These are phyloP conservation scores for Bipolaris sorokiniana DNA, from an alignment of 2,329 filamentous ascomycete genomes.

Conservation along the genomic window DNA sequence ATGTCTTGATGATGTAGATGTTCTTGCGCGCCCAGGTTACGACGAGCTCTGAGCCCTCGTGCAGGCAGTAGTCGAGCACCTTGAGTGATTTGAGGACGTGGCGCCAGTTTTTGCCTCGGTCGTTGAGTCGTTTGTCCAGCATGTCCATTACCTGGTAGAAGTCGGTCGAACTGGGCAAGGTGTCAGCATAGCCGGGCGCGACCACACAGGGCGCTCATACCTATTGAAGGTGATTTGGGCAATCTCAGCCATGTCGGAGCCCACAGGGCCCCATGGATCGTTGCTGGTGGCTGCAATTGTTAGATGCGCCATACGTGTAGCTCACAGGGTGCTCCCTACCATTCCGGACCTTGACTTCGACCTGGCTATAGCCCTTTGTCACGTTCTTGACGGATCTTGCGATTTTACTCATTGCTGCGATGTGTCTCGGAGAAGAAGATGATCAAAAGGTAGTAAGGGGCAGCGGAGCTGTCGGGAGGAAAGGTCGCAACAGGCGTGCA, in stretches of 20 bases:
- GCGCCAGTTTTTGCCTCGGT: constrained; percentile 99
- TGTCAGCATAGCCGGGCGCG: constrained; percentile 33
- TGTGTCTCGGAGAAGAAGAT: not conserved
- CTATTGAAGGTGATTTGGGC: constrained; percentile 97
- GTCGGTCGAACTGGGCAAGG: constrained; percentile 75
- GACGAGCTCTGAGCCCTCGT: constrained; percentile 94
- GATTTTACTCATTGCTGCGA: constrained; percentile 84
- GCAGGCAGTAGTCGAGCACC: constrained; percentile 95
- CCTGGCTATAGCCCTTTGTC: constrained; percentile 95
- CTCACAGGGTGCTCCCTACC: constrained; percentile 20
- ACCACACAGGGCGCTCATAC: constrained; percentile 61
- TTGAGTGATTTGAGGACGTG: constrained; percentile 98
- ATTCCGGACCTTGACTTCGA: constrained; percentile 87
- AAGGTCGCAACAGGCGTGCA: constrained; percentile 16
- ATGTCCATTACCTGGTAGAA: constrained; percentile 99
- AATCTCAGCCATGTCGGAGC: constrained; percentile 98
- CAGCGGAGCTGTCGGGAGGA: constrained; percentile 12
- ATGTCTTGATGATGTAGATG: constrained; percentile 97
- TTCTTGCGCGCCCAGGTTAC: constrained; percentile 99
- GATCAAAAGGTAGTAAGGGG: constrained; percentile 1
- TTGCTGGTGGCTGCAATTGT: constrained; percentile 84
- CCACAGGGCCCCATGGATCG: constrained; percentile 96
- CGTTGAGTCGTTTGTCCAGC: constrained; percentile 97
- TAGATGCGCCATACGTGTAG: constrained; percentile 18
- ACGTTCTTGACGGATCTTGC: constrained; percentile 98